A percentile compares a stretch with the other conserved stretches of the same genome.
These are phyloP conservation scores for Tetradesmus obliquus DNA, from an alignment of 139 green algal species.

Conservation along the genomic window DNA sequence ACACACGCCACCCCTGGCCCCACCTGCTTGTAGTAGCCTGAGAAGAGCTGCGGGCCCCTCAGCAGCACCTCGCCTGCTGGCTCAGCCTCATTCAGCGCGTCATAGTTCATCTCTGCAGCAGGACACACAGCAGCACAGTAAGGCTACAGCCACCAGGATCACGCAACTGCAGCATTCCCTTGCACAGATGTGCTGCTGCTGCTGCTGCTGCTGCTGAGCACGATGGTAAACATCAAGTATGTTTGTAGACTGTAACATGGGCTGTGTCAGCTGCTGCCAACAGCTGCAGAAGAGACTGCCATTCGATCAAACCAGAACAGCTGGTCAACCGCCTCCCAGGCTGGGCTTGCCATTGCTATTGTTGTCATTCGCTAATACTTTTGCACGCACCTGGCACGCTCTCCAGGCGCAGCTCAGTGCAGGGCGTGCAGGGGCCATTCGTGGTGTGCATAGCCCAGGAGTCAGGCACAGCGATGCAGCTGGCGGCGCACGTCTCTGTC, in stretches of 20 bases:
- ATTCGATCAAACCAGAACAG: not conserved
- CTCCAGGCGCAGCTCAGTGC: constrained; percentile 83
- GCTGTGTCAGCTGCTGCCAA: too few relatives aligned
- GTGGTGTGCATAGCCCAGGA: constrained; percentile 62
- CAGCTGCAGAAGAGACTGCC: not conserved
- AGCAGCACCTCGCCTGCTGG: constrained; percentile 79
- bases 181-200: too few relatives aligned
- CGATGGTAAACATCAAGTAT: too few relatives aligned
- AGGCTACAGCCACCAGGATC: not conserved
- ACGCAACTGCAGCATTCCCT: not conserved
- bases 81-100: constrained; percentile 68
- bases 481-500: constrained; percentile 89
- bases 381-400: constrained; percentile 64
- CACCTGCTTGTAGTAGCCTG: constrained; percentile 95
- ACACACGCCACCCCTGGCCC: constrained; percentile 63
- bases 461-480: constrained; percentile 76
- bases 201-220: not conserved
- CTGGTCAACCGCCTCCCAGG: not conserved
- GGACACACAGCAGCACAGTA: not conserved
- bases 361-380: not conserved
- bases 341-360: too few relatives aligned
- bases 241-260: too few relatives aligned
- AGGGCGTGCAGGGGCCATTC: constrained; percentile 79
- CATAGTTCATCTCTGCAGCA: constrained; percentile 83
- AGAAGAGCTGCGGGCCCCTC: constrained; percentile 83